Evolutionary conservation across 23 red algal genomes (phyloP), one percentile per base, ranked within the genome.

Genomic region (Agarophyton chilense): DNA sequence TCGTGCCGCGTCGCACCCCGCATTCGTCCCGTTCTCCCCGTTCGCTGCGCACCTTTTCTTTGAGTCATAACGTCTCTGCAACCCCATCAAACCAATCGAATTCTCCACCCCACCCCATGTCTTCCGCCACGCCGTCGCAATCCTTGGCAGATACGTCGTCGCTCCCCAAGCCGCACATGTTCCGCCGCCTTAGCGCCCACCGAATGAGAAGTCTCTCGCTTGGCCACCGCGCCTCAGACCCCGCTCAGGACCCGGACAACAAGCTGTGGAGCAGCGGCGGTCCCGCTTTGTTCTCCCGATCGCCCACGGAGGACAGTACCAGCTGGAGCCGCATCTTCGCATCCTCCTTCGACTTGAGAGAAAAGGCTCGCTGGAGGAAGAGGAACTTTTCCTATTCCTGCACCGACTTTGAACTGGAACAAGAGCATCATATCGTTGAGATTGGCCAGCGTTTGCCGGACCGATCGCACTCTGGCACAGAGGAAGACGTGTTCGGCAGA

Each of bases 391-490:
- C 67, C 3, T 89, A 89, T 71, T 61, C 53, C 4, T 89, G 73
- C 54, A 62, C 49, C 11, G 85, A 89, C 55, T 89, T 66, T 78
- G 85, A 86, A 41, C 14, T 89, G 21, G 53, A 43, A 14, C 51
- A 89, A 54, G 47, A 67, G 32, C 51, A 49, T 21, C 44, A 60
- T 14, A 41, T 89, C 33, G 85, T 89, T 5, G 85, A 89, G 40
- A 89, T 89, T 78, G 85, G 71, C 42, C 47, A 60, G n/a, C 85
- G 85, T 65, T 53, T 89, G 36, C 85, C 85, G 33, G 85, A 89
- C 43, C 46, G 85, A 10, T 52, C 50, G 25, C 53, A 78, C 29
- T 41, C 53, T 0, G 85, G 53, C 21, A 54, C 50, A 1, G 71
- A 77, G 26, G 71, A 79, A 34, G 85, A 89, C 35, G 85, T 89